Evolutionary conservation across 768 basidiomycete species (phyloP).

Genomic region (Hemileccinum rubropunctum): DNA sequence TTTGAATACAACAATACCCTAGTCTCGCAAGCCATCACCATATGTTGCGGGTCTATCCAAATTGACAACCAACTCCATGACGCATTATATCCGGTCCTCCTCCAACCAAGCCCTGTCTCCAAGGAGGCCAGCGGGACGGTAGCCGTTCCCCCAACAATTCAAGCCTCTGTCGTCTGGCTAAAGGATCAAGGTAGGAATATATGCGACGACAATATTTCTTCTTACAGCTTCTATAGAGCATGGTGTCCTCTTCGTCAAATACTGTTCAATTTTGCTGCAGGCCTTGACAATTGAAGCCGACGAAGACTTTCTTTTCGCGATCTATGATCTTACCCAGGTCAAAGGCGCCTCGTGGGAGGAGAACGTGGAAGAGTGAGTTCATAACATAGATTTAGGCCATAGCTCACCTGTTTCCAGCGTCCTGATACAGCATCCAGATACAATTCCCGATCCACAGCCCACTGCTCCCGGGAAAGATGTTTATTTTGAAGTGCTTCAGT

Average conservation of each 20-base stretch:
- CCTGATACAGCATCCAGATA: slow-evolving; percentile 66
- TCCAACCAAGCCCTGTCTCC: slow-evolving; percentile 89
- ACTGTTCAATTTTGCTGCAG: slow-evolving; percentile 91
- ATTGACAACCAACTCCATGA: slow-evolving; percentile 98
- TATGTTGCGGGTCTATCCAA: slow-evolving; percentile 86
- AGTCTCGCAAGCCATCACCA: slow-evolving; percentile 72
- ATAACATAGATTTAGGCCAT: neutral
- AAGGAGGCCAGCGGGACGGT: slow-evolving; percentile 74
- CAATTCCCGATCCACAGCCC: slow-evolving; percentile 68
- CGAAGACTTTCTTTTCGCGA: slow-evolving; percentile 90
- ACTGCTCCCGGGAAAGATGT: slow-evolving; percentile 71
- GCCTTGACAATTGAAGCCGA: slow-evolving; percentile 95
- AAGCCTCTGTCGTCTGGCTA: slow-evolving; percentile 83
- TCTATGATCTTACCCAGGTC: slow-evolving; percentile 90
- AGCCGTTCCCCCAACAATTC: slow-evolving; percentile 77
- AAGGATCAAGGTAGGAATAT: slow-evolving; percentile 79
- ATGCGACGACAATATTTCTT: neutral
- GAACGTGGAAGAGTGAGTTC: slow-evolving; percentile 65
- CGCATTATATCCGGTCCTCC: slow-evolving; percentile 88
- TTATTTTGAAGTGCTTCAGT: slow-evolving; percentile 93
- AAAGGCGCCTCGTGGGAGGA: slow-evolving; percentile 90
- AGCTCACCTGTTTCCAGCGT: slow-evolving; percentile 37
- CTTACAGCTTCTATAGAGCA: slow-evolving; percentile 58
- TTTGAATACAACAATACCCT: slow-evolving; percentile 82
- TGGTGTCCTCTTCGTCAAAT: slow-evolving; percentile 97